Evolutionary conservation across 768 basidiomycete genomes (phyloP).

Genomic region (Leccinum broughii): DNA sequence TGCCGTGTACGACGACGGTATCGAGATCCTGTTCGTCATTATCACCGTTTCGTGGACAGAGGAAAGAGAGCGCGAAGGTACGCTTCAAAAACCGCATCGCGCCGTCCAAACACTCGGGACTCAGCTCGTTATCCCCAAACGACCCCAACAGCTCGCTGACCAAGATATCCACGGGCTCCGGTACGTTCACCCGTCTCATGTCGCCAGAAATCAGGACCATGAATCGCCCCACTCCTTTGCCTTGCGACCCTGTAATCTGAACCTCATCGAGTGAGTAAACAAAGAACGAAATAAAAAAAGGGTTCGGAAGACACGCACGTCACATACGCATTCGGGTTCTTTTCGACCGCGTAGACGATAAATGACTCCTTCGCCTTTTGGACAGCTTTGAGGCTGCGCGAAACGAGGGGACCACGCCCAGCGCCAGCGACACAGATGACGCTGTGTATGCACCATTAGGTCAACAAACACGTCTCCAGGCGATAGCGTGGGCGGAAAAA

Average conservation of each 20-base stretch:
- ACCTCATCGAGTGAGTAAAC: slow-evolving; percentile 16
- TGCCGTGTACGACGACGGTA: slow-evolving; percentile 94
- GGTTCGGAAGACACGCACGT: slow-evolving; percentile 58
- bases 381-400: slow-evolving; percentile 78
- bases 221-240: slow-evolving; percentile 78
- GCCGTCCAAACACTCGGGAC: slow-evolving; percentile 97
- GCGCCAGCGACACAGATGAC: slow-evolving; percentile 92
- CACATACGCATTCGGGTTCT: slow-evolving; percentile 94
- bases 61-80: slow-evolving; percentile 30
- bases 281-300: slow-evolving; percentile 5
- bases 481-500: not conserved
- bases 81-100: slow-evolving; percentile 92
- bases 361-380: slow-evolving; percentile 60
- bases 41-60: slow-evolving; percentile 12
- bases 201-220: slow-evolving; percentile 87
- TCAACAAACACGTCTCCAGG: slow-evolving; percentile 12
- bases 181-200: slow-evolving; percentile 82
- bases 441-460: slow-evolving; percentile 41
- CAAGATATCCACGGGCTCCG: slow-evolving; percentile 88
- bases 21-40: slow-evolving; percentile 79
- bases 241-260: slow-evolving; percentile 81
- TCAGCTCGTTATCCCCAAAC: slow-evolving; percentile 98
- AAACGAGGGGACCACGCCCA: slow-evolving; percentile 90
- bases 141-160: slow-evolving; percentile 96
- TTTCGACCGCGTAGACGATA: slow-evolving; percentile 84